Base-by-base conservation (phyloP, 148 eudicot genomes). In the Rhododendron ovatum region DNA sequence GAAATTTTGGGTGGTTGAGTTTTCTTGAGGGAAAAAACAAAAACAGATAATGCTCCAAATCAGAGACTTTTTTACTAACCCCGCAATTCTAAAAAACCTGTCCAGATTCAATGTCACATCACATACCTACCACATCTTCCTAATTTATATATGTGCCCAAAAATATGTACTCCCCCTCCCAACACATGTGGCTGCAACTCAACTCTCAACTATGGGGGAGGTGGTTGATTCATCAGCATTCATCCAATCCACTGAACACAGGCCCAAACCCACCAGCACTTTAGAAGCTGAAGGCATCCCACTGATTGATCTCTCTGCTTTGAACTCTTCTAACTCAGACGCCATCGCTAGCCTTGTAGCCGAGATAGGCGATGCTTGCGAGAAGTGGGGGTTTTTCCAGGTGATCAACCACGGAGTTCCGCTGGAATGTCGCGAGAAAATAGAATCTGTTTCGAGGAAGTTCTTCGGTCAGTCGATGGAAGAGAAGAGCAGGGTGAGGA, bases 331-430 rank as follows among this genome's bases (percentile, higher is more conserved):
- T 1, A 26, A 78, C 83, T 63, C 90, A 0, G 57, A 39, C 61
- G 24, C 79, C n/a, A 33, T 35, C 8, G 85, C 41, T 2, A 47
- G 5, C 65, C 88, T 89, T 1, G 84, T 88, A 24, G 30, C 87
- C 3, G 59, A 91, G 85, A 90, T 92, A 5, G 90, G 91, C 5
- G 84, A 89, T 5, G 93, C 94, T 0, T 89, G 91, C 84, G 45
- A 84, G 80, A 83, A 87, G 28, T 92, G 94, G 94, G 94, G 94
- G 0, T 92, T 92, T 85, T 92, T 92, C 76, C 92, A 91, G 78
- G 93, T 92, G 81, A 86, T 91, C 87, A 87, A 92, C 85, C 94
- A 92, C 18, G 92, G 93, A 1, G 90, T 92, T 53, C 90, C 92
- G 22, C 4, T 83, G 5, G 82, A 81, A 53, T 88, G 83, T 61